Evolutionary conservation across 75 land plant species (phyloP), one percentile per base, ranked within the genome.

Genomic region (Cryptomeria japonica): DNA sequence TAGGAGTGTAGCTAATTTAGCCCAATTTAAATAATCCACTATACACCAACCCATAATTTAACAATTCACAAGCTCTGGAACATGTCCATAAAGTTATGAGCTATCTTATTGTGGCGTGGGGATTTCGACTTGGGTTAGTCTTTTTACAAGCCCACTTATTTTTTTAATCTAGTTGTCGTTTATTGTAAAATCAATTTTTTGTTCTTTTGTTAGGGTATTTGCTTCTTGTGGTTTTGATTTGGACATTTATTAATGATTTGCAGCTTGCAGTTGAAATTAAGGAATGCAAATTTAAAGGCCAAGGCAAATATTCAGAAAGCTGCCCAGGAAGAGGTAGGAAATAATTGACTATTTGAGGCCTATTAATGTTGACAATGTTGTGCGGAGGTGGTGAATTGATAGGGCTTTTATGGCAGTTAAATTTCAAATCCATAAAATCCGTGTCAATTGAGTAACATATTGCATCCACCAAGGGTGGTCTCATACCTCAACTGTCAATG

Each of bases 211-310:
- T 3, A 56, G 61, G 19, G 19, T 56, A 56, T 56, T 56, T 56
- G 5, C 5, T 61, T 83, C 39, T 9, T 28, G 3, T 34, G 25
- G 84, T 83, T 80, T 80, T 83, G 47, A 83, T 41, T 10, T 10
- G 31, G 42, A 28, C 3, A 14, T 39, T 83, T 39, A 12, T 39
- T 34, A 10, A 7, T 46, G 47, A 46, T 51, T 84, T 46, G 61
- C 85, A 95, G 96, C 44, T 88, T 95, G 88, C 92, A 89, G 25
- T 36, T 44, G 86, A 85, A 79, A 75, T 51, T 91, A 86, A 93
- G 94, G 86, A 93, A 88, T 84, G 94, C 96, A 25, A 95, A 93
- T 89, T 86, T 95, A 87, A 92, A 95, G 90, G 94, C 94, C 14
- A 95, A 95, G 76, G 89, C 70, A n/a, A 95, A 93, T 78, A 95